Evolutionary conservation across 2,329 filamentous ascomycete species (phyloP).

Genomic region (Xylariaceae sp.): DNA sequence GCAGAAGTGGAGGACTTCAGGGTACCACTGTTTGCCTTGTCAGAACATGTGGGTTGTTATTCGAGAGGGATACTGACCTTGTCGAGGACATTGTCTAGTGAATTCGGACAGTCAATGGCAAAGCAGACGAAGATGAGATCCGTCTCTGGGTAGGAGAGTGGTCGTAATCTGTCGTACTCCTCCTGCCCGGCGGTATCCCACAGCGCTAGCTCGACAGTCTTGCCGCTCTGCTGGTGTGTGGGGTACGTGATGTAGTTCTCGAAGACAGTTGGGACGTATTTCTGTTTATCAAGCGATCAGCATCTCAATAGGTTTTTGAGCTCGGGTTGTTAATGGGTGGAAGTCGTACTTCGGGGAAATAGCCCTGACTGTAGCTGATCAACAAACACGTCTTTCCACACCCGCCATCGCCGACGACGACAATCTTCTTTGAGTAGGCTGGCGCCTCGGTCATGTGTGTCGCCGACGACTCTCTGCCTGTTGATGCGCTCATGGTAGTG

Average conservation of each 20-base stretch:
- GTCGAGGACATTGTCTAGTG: constrained; percentile 96
- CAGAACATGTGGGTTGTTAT: not conserved
- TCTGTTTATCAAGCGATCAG: constrained; percentile 51
- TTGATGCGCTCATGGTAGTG: constrained; percentile 75
- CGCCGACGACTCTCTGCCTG: constrained; percentile 71
- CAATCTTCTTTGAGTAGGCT: constrained; percentile 97
- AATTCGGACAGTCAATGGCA: constrained; percentile 97
- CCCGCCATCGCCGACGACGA: constrained; percentile 95
- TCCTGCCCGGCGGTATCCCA: constrained; percentile 99
- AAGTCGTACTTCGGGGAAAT: constrained; percentile 86
- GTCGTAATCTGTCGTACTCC: constrained; percentile 94
- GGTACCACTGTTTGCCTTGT: constrained; percentile 74
- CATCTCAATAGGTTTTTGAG: not conserved
- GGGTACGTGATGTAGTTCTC: constrained; percentile 99
- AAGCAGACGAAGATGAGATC: constrained; percentile 99
- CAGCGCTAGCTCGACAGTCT: constrained; percentile 91
- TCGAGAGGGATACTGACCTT: constrained; percentile 62
- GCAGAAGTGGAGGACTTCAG: constrained; percentile 98
- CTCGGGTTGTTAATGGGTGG: not conserved
- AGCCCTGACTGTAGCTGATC: constrained; percentile 98
- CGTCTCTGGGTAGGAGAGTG: constrained; percentile 95
- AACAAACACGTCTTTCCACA: constrained; percentile 98
- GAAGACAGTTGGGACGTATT: constrained; percentile 99
- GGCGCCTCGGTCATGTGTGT: constrained; percentile 89
- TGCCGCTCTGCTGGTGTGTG: constrained; percentile 80